Base-by-base conservation (phyloP, 805 yeast genomes). In the Saturnispora hagleri region DNA sequence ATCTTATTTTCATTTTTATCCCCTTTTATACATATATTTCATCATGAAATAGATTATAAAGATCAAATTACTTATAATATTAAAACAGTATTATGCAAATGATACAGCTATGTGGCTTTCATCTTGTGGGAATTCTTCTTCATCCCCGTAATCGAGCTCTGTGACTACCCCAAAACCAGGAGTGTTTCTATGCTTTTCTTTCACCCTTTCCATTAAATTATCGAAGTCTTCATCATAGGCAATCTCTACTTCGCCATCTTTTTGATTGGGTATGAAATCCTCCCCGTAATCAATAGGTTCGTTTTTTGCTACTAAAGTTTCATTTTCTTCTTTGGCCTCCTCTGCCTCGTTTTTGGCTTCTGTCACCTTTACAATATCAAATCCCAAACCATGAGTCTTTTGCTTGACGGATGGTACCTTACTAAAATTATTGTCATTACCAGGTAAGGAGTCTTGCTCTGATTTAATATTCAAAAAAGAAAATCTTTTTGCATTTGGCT, bases 91-190 rank as follows among this genome's bases (percentile, higher is more conserved):
- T 38, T 47, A 47, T 13, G 49, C 36, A 27, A 49, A 43, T 15
- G 47, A 31, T 13, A 49, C 51, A 13, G 45, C 36, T 15, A 68
- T 40, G 35, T 65, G 58, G 33, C 62, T 60, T 48, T 64, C 70
- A 49, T 65, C 67, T 10, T 55, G 53, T 15, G 69, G 67, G 42
- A 68, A 68, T 49, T 68, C 71, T 26, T 64, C 67, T 27, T 63
- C 69, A 51, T 68, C 71, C 15, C 57, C 69, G 51, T 66, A 66
- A 51, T 65, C 60, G 22, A 62, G 51, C 1, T 51, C 57, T 4
- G 53, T 52, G 5, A 38, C 44, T 5, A 56, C 53, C 4, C 58
- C 58, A 48, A 49, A 53, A 9, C 58, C 58, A 2, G 57, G 22
- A 8, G 47, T 51, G 15, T 38, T 34, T 12, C 43, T 48, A 35